Evolutionary conservation across 1,284 basidiomycete species (phyloP).

Genomic region (Fomitopsis betulina): DNA sequence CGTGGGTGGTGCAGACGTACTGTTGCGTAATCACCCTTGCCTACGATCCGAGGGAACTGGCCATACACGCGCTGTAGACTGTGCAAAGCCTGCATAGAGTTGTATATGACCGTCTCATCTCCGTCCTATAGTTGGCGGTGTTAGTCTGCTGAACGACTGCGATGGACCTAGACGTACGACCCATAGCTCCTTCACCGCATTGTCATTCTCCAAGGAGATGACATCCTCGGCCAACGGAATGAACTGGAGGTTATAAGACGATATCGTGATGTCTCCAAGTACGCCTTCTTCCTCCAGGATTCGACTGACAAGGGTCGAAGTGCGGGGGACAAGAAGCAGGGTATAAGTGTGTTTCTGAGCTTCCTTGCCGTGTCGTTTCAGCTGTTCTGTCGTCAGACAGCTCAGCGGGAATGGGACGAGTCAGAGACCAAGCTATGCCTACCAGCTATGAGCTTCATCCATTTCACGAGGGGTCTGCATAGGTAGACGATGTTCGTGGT

Average conservation of each 20-base stretch:
- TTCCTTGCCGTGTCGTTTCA: constrained; percentile 70
- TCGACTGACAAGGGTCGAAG: constrained; percentile 80
- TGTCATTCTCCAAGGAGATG: constrained; percentile 82
- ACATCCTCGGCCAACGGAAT: constrained; percentile 91
- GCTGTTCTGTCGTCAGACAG: constrained; percentile 65
- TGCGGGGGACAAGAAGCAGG: constrained; percentile 85
- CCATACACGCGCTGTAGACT: constrained; percentile 87
- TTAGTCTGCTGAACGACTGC: not conserved
- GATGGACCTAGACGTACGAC: constrained; percentile 49
- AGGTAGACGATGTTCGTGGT: constrained; percentile 94
- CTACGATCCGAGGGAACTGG: constrained; percentile 87
- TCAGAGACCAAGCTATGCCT: constrained; percentile 18
- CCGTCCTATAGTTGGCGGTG: constrained; percentile 59
- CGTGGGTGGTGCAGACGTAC: constrained; percentile 40
- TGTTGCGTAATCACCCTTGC: constrained; percentile 89
- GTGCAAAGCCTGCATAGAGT: constrained; percentile 84
- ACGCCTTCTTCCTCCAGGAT: constrained; percentile 91
- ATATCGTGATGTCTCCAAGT: constrained; percentile 81
- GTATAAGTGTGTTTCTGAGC: constrained; percentile 80
- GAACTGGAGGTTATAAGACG: constrained; percentile 89
- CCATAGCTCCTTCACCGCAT: constrained; percentile 82
- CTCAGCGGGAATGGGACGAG: constrained; percentile 9
- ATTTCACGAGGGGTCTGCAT: constrained; percentile 82
- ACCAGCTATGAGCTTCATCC: constrained; percentile 91
- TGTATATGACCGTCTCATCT: constrained; percentile 89